phyloP scores from a whole-genome alignment of 345 rosid species.

The Arabidopsis arenosa region DNA sequence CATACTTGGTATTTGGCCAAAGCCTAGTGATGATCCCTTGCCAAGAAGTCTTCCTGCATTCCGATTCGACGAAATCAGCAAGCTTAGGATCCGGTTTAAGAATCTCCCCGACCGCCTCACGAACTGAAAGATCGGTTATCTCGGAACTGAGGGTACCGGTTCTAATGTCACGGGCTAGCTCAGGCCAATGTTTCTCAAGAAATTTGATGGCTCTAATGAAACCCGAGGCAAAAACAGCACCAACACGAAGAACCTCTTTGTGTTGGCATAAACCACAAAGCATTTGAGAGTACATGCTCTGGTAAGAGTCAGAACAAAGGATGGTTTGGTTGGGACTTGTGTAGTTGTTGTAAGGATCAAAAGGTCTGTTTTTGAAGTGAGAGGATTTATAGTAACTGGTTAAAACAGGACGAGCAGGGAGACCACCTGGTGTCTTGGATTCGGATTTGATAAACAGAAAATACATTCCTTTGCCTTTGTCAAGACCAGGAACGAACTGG shows the following conservation, averaged over 20 bases:
- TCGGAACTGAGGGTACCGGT: slow-evolving; percentile 56
- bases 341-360: slow-evolving; percentile 79
- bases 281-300: slow-evolving; percentile 80
- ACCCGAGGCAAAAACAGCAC: slow-evolving; percentile 86
- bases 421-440: slow-evolving; percentile 72
- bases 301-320: slow-evolving; percentile 78
- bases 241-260: slow-evolving; percentile 75
- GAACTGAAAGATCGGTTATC: slow-evolving; percentile 61
- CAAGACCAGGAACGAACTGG: slow-evolving; percentile 71
- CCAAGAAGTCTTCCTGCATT: slow-evolving; percentile 68
- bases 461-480: slow-evolving; percentile 84
- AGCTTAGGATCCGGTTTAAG: slow-evolving; percentile 69
- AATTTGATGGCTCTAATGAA: slow-evolving; percentile 79
- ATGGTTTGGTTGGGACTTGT: slow-evolving; percentile 82
- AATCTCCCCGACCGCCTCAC: slow-evolving; percentile 63
- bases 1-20: slow-evolving; percentile 85
- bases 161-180: slow-evolving; percentile 56
- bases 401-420: slow-evolving; percentile 72
- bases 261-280: slow-evolving; percentile 76
- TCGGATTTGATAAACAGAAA: slow-evolving; percentile 76
- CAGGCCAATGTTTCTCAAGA: slow-evolving; percentile 73
- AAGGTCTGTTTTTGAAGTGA: slow-evolving; percentile 68
- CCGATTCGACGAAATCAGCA: slow-evolving; percentile 59
- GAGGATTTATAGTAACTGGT: slow-evolving; percentile 79
- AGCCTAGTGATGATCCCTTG: slow-evolving; percentile 74